phyloP scores from a whole-genome alignment of 345 rosid genomes.

The Brassica nigra region DNA sequence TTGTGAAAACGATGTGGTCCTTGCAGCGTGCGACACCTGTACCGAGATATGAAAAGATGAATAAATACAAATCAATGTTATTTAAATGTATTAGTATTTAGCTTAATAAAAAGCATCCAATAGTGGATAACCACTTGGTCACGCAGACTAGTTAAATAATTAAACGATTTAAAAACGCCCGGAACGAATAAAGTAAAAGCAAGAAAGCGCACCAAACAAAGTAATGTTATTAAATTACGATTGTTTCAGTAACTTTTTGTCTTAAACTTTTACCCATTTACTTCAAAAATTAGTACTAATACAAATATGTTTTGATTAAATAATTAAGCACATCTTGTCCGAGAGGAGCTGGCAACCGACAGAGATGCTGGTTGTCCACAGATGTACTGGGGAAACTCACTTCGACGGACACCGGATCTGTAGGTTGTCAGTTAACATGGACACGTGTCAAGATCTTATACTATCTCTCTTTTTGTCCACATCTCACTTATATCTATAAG shows the following conservation, averaged over 20 bases:
- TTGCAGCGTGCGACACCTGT: conserved; percentile 45
- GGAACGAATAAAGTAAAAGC: conserved; percentile 31
- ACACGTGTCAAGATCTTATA: conserved; percentile 49
- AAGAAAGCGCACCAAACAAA: not conserved
- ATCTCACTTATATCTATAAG: not conserved
- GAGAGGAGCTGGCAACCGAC: conserved; percentile 72
- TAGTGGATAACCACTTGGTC: conserved; percentile 32
- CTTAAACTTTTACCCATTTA: not conserved
- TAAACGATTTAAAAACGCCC: not conserved
- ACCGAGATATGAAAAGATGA: conserved; percentile 28
- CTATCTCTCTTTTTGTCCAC: not conserved
- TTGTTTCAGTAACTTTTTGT: not conserved
- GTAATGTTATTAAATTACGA: not conserved
- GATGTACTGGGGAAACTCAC: conserved; percentile 8
- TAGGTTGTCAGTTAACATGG: conserved; percentile 50
- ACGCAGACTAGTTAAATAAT: not conserved
- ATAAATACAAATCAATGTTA: not conserved
- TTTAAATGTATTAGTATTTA: not conserved
- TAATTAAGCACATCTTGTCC: conserved; percentile 38
- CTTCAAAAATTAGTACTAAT: not conserved
- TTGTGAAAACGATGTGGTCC: conserved; percentile 38
- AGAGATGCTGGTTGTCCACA: conserved; percentile 51
- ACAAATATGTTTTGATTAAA: not conserved
- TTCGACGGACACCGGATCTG: conserved; percentile 50
- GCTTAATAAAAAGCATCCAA: conserved; percentile 11